A percentile compares a stretch with the other conserved stretches of the same genome.
Conservation (phyloP, 2,329 filamentous ascomycete species). For the Botrytis galanthina region DNA sequence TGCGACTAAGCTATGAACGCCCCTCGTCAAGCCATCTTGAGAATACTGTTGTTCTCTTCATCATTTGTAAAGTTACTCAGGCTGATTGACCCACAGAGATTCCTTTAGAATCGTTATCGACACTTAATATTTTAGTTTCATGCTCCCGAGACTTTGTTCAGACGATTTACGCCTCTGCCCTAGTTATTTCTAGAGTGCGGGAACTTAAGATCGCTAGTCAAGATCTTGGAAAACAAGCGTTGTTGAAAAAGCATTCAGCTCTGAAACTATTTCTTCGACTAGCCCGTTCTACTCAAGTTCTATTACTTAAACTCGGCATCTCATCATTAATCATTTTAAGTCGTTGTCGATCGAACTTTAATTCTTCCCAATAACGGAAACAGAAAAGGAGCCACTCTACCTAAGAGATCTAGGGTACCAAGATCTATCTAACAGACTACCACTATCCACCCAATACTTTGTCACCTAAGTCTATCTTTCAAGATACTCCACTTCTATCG, state of each 20-base stretch:
- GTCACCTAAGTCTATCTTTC: slow-evolving; percentile 2
- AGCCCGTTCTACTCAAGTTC: slow-evolving; percentile 13
- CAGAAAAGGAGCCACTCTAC: not conserved
- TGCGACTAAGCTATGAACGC: slow-evolving; percentile 17
- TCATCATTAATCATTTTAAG: slow-evolving; percentile 15
- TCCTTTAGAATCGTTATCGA: slow-evolving; percentile 9
- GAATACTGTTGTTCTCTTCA: not conserved
- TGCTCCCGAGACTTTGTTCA: slow-evolving; percentile 35
- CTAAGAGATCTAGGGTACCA: slow-evolving; percentile 9
- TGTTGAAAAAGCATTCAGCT: slow-evolving; percentile 15
- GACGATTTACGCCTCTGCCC: slow-evolving; percentile 25
- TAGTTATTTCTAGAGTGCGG: slow-evolving; percentile 12
- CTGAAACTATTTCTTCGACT: slow-evolving; percentile 17
- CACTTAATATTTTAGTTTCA: slow-evolving; percentile 34
- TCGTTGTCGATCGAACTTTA: slow-evolving; percentile 14
- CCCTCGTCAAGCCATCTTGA: slow-evolving; percentile 17
- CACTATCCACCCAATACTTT: slow-evolving; percentile 16
- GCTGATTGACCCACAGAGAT: slow-evolving; percentile 12
- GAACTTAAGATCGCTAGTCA: slow-evolving; percentile 17
- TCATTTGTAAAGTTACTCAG: slow-evolving; percentile 7
- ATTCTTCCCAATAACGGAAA: slow-evolving; percentile 5
- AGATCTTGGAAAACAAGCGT: slow-evolving; percentile 15
- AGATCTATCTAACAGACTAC: slow-evolving; percentile 8
- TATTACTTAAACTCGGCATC: slow-evolving; percentile 15
- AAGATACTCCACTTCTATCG: not conserved